Base-by-base conservation (phyloP, 345 rosid species). In the Citrus mangshanensis region DNA sequence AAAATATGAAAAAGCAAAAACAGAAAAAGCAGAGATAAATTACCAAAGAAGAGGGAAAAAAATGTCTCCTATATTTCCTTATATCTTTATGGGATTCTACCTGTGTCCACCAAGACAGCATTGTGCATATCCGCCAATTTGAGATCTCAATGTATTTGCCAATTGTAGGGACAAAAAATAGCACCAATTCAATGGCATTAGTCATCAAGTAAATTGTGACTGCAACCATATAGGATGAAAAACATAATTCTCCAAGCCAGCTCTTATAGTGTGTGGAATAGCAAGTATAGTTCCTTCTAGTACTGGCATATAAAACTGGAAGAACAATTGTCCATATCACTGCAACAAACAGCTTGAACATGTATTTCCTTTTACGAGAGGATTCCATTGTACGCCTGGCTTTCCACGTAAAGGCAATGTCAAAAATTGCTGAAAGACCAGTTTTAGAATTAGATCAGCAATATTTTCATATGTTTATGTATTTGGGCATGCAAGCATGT, bases 401-500 rank as follows among this genome's bases (percentile, higher is more conserved):
- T 83, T 92, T 95, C 99, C 98, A 95, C 56, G 93, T 89, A 83
- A 93, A 95, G 78, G 82, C 79, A 75, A 93, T 92, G 76, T 95
- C 99, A 77, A 93, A 89, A 85, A 84, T 86, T 70, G 96, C 99
- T 95, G 92, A 78, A 87, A 78, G 73, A 51, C 59, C 4, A 64
- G 25, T 46, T 60, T 82, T 14, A 73, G 82, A 75, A 19, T 77
- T 9, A 77, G 85, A 77, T 7, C 75, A 9, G 49, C 27, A 8
- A 16, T 35, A 54, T 56, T 19, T 70, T 24, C 27, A 65, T 64
- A 49, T 37, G 28, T 68, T 46, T 56, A 22, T 71, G 37, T 66
- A 64, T 59, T 72, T 54, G 54, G 30, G 55, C 37, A 79, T 72
- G 65, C 51, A 14, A 25, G 37, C 9, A 63, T 30, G 68, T 7